Evolutionary conservation across 495 filamentous ascomycete species (phyloP), one percentile per base, ranked within the genome.

Genomic region (Neurospora sublineolata): DNA sequence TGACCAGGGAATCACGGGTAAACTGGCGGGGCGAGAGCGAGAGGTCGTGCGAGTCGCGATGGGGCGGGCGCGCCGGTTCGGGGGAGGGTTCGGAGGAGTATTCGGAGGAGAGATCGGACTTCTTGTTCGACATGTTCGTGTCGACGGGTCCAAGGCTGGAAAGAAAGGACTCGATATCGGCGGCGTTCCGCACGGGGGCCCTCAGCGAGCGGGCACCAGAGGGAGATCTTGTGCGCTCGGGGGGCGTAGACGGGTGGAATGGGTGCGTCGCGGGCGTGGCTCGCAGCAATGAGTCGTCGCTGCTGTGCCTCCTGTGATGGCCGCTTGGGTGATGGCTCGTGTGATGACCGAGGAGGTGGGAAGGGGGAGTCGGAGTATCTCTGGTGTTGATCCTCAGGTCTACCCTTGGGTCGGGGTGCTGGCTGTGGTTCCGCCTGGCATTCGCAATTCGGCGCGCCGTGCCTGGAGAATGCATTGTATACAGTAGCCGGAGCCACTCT

Each of bases 1-100:
- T 92, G 58, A 97, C 91, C 67, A 97, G 89, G 30, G 94, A 97
- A 75, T 93, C 92, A 68, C 94, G 89, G 37, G 89, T 90, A 73
- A 90, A 88, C 78, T 93, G 90, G 71, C 89, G 85, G 68, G 90
- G 84, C 9, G 90, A 88, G 68, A 97, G 83, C 39, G 93, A 93
- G 68, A 97, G 84, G 80, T 97, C 94, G 83, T 97, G 94, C 36
- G 94, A 94, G 78, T 97, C 93, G 68, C 90, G 87, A 18, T 73
- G 69, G 70, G 72, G 71, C 60, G 71, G 74, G 46, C 74, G 79
- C 36, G 74, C 70, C 23, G 77, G 74, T n/a, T 84, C 81, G 64
- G 77, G 78, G 14, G 52, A 64, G 14, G 52, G 14, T 64, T 64
- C 52, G 27, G 27, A 33, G 52, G 27, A 27, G 52, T 33, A 27